phyloP scores from a whole-genome alignment of 805 yeast species.

The Ogataea trehalophila region DNA sequence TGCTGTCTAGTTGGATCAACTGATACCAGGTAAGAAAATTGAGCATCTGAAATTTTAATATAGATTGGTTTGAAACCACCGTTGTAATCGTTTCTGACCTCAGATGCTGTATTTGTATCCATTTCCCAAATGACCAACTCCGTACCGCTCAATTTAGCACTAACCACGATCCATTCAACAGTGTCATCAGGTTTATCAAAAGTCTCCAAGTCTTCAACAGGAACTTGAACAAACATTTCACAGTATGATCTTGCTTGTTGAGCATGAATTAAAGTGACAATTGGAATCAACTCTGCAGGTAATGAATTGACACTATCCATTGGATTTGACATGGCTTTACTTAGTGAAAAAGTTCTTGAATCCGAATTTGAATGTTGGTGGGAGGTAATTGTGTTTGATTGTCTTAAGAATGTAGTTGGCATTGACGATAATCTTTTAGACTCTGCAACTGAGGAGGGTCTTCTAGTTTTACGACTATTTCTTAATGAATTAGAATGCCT shows the following conservation, averaged over 20 bases:
- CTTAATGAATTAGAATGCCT: not conserved
- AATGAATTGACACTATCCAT: conserved; percentile 20
- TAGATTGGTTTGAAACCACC: conserved; percentile 45
- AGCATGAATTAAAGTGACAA: conserved; percentile 63
- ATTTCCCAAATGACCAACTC: conserved; percentile 48
- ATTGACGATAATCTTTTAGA: conserved; percentile 25
- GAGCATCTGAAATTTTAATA: conserved; percentile 47
- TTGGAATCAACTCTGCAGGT: conserved; percentile 68
- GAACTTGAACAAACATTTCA: conserved; percentile 30
- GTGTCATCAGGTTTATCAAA: conserved; percentile 1
- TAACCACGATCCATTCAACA: conserved; percentile 21
- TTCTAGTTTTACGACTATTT: not conserved
- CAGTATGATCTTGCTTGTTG: conserved; percentile 65
- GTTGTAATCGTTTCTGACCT: conserved; percentile 26
- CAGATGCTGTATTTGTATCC: conserved; percentile 26
- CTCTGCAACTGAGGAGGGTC: conserved; percentile 4
- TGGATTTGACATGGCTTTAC: conserved; percentile 11
- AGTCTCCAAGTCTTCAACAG: conserved; percentile 7
- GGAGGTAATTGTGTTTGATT: conserved; percentile 17
- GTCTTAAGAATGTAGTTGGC: conserved; percentile 29
- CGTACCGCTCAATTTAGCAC: conserved; percentile 40
- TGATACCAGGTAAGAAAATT: conserved; percentile 15
- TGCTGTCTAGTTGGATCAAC: conserved; percentile 4
- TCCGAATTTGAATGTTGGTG: conserved; percentile 9
- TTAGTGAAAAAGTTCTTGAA: conserved; percentile 16